Conservation (phyloP, 805 yeast species). For the Peterozyma xylosa region DNA sequence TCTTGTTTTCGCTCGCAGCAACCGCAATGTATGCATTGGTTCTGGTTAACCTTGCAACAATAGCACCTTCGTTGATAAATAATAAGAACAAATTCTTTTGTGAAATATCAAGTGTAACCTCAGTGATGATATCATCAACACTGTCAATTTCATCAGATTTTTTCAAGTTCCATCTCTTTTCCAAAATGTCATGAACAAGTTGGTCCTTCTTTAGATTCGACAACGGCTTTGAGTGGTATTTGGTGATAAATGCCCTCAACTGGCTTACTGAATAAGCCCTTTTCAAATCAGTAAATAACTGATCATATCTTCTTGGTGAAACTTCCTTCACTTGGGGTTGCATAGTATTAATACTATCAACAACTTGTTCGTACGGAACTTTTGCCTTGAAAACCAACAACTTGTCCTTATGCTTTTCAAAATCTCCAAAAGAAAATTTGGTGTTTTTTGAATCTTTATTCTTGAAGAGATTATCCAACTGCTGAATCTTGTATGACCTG, state of each 20-base stretch:
- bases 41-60: conserved; percentile 25
- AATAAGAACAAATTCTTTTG: conserved; percentile 23
- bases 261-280: conserved; percentile 16
- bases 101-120: conserved; percentile 17
- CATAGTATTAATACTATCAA: conserved; percentile 18
- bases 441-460: too few species aligned
- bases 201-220: neutral
- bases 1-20: conserved; percentile 15
- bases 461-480: too few species aligned
- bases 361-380: conserved; percentile 16
- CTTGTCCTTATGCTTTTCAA: conserved; percentile 19
- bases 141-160: conserved; percentile 6
- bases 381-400: conserved; percentile 20
- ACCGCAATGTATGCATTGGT: conserved; percentile 25
- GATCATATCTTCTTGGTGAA: conserved; percentile 14
- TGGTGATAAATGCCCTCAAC: conserved; percentile 13
- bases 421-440: conserved; percentile 10
- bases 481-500: too few species aligned
- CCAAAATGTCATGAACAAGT: conserved; percentile 1
- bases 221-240: neutral
- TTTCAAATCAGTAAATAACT: conserved; percentile 12
- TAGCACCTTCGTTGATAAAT: conserved; percentile 21
- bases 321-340: conserved; percentile 16
- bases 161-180: conserved; percentile 1
- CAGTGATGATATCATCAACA: conserved; percentile 13